These are phyloP conservation scores for Chenopodium album DNA, from an alignment of 148 eudicot genomes.

Conservation along the genomic window DNA sequence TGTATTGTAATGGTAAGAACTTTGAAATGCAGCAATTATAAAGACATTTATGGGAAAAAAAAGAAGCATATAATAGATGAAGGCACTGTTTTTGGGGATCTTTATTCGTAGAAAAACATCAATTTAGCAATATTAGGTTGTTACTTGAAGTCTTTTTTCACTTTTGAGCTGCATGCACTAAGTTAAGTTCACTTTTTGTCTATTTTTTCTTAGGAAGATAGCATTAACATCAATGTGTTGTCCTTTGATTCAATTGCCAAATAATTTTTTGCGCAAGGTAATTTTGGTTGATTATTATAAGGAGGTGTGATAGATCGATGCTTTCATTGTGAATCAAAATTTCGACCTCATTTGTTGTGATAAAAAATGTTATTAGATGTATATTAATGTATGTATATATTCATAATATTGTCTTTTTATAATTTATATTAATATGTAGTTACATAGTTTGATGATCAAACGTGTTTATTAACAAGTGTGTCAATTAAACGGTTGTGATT, in stretches of 20 bases:
- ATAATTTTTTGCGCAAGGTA: background rate
- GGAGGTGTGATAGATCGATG: too few species aligned
- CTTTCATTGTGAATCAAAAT: background rate
- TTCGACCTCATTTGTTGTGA: too few species aligned
- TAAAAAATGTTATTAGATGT: too few species aligned
- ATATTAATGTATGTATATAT: too few species aligned
- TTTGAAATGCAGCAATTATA: slow-evolving; percentile 10
- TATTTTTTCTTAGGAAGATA: slow-evolving; percentile 4
- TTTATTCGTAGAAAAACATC: slow-evolving; percentile 12
- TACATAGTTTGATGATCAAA: too few species aligned
- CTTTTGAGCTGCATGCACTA: slow-evolving; percentile 15
- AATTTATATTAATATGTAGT: too few species aligned
- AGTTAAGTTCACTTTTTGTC: slow-evolving; percentile 1
- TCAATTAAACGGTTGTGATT: too few species aligned
- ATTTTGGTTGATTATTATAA: background rate
- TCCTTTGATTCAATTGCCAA: background rate
- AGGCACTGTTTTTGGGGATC: slow-evolving; percentile 12
- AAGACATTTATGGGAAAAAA: background rate
- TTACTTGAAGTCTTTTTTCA: background rate
- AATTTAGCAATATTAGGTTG: slow-evolving; percentile 13
- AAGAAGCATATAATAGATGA: background rate
- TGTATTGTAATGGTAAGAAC: slow-evolving; percentile 18
- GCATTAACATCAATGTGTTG: slow-evolving; percentile 12
- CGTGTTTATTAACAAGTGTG: too few species aligned
- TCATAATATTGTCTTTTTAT: too few species aligned